A percentile compares a stretch with the other conserved stretches of the same genome.
These are phyloP conservation scores for Lablab purpureus DNA, from an alignment of 306 rosid species.

Conservation along the genomic window DNA sequence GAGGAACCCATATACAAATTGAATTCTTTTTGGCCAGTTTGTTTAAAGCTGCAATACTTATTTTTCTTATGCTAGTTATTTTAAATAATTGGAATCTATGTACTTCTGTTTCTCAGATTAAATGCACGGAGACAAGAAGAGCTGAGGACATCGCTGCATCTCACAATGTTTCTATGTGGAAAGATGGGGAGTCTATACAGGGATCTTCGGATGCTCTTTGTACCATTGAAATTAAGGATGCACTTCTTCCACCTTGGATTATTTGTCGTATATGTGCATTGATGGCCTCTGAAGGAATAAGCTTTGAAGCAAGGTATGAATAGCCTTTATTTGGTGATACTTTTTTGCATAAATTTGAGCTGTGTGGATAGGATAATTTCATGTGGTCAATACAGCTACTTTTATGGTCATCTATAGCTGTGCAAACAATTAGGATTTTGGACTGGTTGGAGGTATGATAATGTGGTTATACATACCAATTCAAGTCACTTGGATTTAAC, in stretches of 20 bases:
- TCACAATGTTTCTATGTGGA: constrained; percentile 49
- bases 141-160: constrained; percentile 64
- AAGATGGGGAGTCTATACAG: constrained; percentile 55
- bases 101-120: constrained; percentile 58
- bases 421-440: not conserved
- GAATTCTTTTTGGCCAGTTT: constrained; percentile 12
- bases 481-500: not conserved
- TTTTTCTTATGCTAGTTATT: constrained; percentile 31
- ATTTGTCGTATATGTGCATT: constrained; percentile 62
- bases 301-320: constrained; percentile 91
- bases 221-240: constrained; percentile 80
- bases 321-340: constrained; percentile 30
- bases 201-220: constrained; percentile 57
- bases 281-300: constrained; percentile 75
- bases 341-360: constrained; percentile 16
- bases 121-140: constrained; percentile 78
- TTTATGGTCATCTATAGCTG: not conserved
- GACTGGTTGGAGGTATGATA: not conserved
- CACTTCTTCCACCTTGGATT: constrained; percentile 92
- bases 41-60: constrained; percentile 14
- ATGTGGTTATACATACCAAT: not conserved
- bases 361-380: constrained; percentile 22
- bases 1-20: constrained; percentile 7
- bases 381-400: not conserved
- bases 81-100: constrained; percentile 29